Conservation (phyloP, 2,329 filamentous ascomycete species). For the Alternaria angustiovoidea region DNA sequence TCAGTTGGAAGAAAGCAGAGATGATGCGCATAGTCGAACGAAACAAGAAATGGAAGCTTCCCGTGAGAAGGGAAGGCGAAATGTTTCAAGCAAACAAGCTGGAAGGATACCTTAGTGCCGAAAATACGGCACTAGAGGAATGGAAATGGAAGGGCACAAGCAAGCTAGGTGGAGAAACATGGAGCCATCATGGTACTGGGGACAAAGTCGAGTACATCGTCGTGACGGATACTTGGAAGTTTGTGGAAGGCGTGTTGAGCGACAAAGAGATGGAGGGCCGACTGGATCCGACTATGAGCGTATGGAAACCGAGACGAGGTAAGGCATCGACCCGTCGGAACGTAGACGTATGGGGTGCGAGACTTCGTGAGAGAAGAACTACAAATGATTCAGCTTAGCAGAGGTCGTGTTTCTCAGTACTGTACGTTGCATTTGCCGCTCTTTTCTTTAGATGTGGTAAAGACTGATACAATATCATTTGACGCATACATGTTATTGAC, state of each 20-base stretch:
- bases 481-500: background rate
- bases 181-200: slow-evolving; percentile 15
- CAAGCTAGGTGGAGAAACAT: slow-evolving; percentile 12
- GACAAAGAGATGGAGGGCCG: slow-evolving; percentile 4
- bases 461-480: background rate
- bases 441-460: background rate
- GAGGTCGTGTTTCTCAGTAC: background rate
- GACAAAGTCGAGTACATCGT: slow-evolving; percentile 17
- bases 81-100: background rate
- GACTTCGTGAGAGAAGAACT: background rate
- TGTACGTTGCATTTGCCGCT: background rate
- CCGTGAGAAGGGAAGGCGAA: background rate
- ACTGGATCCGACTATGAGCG: background rate
- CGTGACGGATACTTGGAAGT: slow-evolving; percentile 17
- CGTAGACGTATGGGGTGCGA: background rate
- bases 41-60: slow-evolving; percentile 20
- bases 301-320: background rate
- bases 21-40: slow-evolving; percentile 22
- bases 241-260: slow-evolving; percentile 7
- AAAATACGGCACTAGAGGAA: slow-evolving; percentile 13
- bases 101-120: slow-evolving; percentile 20
- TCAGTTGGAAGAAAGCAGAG: slow-evolving; percentile 17
- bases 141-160: slow-evolving; percentile 22
- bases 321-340: background rate
- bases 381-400: background rate